Conservation (phyloP, 225 moss, liverwort and hornwort species). For the Physcomitrium patens region DNA sequence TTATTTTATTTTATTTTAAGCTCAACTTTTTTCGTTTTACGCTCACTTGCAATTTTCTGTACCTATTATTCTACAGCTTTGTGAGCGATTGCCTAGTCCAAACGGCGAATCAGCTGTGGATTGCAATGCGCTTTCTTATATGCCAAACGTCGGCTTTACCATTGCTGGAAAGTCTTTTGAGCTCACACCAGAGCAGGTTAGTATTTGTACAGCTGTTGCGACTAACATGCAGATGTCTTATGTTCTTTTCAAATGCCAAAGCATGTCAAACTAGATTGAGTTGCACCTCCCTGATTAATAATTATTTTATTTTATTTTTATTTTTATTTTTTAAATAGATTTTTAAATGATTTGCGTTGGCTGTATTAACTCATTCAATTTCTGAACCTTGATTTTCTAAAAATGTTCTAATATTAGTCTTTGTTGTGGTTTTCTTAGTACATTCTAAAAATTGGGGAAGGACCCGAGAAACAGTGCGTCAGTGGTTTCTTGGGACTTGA, state of each 20-base stretch:
- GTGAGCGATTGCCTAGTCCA: constrained; percentile 89
- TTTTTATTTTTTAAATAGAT: too few relatives aligned
- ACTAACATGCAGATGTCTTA: too few relatives aligned
- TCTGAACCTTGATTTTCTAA: background rate
- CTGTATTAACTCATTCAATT: too few relatives aligned
- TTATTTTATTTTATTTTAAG: too few relatives aligned
- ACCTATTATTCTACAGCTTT: constrained; percentile 51
- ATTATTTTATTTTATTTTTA: too few relatives aligned
- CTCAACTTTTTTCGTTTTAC: too few relatives aligned
- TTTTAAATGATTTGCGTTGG: too few relatives aligned
- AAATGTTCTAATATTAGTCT: background rate
- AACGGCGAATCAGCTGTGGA: constrained; percentile 89
- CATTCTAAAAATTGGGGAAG: constrained; percentile 78
- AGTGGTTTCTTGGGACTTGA: constrained; percentile 94
- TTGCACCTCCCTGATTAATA: too few relatives aligned
- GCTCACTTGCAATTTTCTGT: too few relatives aligned
- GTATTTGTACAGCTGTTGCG: background rate
- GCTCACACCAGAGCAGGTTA: constrained; percentile 75
- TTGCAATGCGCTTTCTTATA: constrained; percentile 56
- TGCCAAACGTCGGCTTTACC: constrained; percentile 87
- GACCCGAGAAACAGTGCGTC: constrained; percentile 78
- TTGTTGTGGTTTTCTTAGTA: constrained; percentile 59
- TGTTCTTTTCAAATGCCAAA: too few relatives aligned
- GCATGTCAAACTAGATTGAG: too few relatives aligned
- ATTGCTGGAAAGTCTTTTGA: constrained; percentile 78